Percentiles rank a stretch among this genome's conserved stretches.
Conservation (phyloP, 228 moss, liverwort and hornwort species). For the Sphagnum magellanicum region DNA sequence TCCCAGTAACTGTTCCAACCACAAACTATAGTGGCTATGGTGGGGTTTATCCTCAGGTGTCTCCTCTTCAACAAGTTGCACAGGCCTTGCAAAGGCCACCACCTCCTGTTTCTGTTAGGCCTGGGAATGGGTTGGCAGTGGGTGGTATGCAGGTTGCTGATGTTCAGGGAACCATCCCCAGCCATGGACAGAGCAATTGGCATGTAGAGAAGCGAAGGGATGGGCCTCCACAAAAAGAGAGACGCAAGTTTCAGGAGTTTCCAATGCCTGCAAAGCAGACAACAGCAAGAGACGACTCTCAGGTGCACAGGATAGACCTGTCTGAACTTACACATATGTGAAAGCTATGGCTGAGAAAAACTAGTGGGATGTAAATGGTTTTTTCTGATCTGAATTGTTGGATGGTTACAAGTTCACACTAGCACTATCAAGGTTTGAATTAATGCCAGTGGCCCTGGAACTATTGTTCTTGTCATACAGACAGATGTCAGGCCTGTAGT, state of each 20-base stretch:
- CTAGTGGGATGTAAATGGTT: too few species aligned
- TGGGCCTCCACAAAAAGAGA: conserved; percentile 38
- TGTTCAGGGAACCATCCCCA: conserved; percentile 8
- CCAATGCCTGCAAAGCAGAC: conserved; percentile 52
- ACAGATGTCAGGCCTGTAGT: not conserved
- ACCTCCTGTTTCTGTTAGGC: conserved; percentile 65
- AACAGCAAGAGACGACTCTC: conserved; percentile 37
- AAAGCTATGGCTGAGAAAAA: too few species aligned
- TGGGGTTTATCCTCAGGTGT: conserved; percentile 69
- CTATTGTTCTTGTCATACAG: too few species aligned
- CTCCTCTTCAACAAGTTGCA: conserved; percentile 59
- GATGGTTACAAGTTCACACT: not conserved
- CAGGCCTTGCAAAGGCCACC: conserved; percentile 71
- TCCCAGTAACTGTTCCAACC: conserved; percentile 14
- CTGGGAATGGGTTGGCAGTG: conserved; percentile 39
- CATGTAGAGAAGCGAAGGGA: conserved; percentile 22
- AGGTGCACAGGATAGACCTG: conserved; percentile 25
- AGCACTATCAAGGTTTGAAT: not conserved
- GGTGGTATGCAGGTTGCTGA: conserved; percentile 42
- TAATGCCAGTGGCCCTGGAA: not conserved
- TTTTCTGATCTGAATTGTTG: too few species aligned
- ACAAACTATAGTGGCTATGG: conserved; percentile 57
- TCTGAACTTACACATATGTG: too few species aligned
- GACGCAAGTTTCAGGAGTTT: conserved; percentile 91
- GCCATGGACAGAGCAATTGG: conserved; percentile 11